These are phyloP conservation scores for Scortechinia acanthostroma DNA, from an alignment of 2,329 filamentous ascomycete genomes.

Conservation along the genomic window DNA sequence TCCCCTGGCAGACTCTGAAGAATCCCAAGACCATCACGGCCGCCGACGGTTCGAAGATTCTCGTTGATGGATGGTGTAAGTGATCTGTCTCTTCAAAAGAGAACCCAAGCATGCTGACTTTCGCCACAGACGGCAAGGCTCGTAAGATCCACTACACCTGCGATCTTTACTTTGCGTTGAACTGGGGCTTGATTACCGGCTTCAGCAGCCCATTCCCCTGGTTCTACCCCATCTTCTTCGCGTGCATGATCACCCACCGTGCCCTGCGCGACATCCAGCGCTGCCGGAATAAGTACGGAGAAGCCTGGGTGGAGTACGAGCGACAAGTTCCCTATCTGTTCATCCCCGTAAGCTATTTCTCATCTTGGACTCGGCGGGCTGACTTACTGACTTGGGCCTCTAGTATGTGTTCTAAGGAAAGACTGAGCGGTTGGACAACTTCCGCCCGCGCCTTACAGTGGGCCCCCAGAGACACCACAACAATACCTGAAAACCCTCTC, in stretches of 20 bases:
- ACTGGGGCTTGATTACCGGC: slow-evolving; percentile 76
- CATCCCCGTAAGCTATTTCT: slow-evolving; percentile 46
- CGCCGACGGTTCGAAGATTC: slow-evolving; percentile 60
- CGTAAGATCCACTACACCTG: slow-evolving; percentile 77
- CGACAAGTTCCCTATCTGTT: slow-evolving; percentile 74
- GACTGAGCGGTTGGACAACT: too few species aligned
- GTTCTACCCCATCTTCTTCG: slow-evolving; percentile 83
- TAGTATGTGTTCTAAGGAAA: neutral
- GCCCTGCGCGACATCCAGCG: slow-evolving; percentile 69
- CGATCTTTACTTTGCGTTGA: slow-evolving; percentile 70
- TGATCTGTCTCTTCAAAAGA: neutral
- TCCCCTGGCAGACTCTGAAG: slow-evolving; percentile 69
- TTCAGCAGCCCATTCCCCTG: slow-evolving; percentile 70
- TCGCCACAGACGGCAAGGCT: slow-evolving; percentile 44
- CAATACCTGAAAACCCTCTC: too few species aligned
- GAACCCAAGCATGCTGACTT: neutral
- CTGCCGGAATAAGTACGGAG: slow-evolving; percentile 73
- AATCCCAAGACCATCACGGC: slow-evolving; percentile 69
- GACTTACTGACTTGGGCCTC: neutral
- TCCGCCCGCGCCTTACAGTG: too few species aligned
- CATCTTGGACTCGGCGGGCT: neutral
- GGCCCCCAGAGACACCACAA: too few species aligned
- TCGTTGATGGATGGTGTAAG: slow-evolving; percentile 67
- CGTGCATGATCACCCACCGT: slow-evolving; percentile 72
- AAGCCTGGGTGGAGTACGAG: slow-evolving; percentile 77